These are phyloP conservation scores for Fusarium begoniae DNA, from an alignment of 2,329 filamentous ascomycete genomes.

Conservation along the genomic window DNA sequence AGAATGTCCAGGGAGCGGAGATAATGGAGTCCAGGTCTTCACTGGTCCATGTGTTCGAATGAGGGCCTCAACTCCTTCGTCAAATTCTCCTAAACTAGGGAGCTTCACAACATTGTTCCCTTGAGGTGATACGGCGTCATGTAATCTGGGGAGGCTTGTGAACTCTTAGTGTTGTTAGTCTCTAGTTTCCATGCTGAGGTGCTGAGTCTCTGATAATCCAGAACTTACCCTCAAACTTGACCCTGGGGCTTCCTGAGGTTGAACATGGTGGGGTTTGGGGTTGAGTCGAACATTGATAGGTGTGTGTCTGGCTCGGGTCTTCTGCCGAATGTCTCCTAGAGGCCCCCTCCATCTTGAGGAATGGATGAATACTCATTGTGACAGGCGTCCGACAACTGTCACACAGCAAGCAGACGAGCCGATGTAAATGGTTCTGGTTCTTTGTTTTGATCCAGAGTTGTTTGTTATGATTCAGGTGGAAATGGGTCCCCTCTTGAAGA, in stretches of 20 bases:
- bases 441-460: constrained; percentile 43
- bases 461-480: constrained; percentile 42
- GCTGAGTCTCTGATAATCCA: background rate
- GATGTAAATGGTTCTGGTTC: constrained; percentile 11
- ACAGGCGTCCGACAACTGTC: constrained; percentile 1
- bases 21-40: constrained; percentile 42
- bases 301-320: background rate
- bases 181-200: constrained; percentile 23
- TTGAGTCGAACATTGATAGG: constrained; percentile 19
- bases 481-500: constrained; percentile 34
- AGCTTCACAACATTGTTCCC: constrained; percentile 40
- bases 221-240: constrained; percentile 47
- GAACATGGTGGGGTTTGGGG: constrained; percentile 42
- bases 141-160: constrained; percentile 39
- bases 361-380: constrained; percentile 36
- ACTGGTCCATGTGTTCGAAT: constrained; percentile 45
- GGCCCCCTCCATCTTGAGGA: constrained; percentile 27
- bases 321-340: constrained; percentile 2
- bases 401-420: constrained; percentile 14
- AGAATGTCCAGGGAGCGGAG: constrained; percentile 41
- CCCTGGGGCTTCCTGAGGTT: constrained; percentile 47
- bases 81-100: constrained; percentile 51
- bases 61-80: constrained; percentile 50
- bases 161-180: constrained; percentile 39
- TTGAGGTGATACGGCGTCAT: constrained; percentile 26